Evolutionary conservation across 148 eudicot species (phyloP).

Genomic region (Heliamphora exappendiculata): DNA sequence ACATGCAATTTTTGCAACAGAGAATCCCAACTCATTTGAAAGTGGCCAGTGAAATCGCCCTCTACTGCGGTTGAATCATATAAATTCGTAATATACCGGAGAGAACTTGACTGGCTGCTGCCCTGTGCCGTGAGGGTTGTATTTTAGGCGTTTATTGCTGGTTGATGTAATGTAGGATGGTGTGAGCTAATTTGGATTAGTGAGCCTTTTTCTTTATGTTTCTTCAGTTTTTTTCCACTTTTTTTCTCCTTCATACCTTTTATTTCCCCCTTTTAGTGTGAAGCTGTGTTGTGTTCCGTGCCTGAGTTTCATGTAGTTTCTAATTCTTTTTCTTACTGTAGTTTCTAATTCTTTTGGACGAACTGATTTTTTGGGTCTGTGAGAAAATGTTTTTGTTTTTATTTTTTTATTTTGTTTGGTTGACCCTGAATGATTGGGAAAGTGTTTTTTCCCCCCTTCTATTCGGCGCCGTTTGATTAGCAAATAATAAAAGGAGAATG

Average conservation of each 20-base stretch:
- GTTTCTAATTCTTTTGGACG: too few relatives aligned
- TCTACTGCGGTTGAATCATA: neutral
- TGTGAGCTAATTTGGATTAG: slow-evolving; percentile 43
- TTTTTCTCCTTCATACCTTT: neutral
- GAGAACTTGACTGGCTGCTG: slow-evolving; percentile 27
- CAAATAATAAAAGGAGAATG: too few relatives aligned
- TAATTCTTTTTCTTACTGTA: neutral
- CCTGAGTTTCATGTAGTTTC: neutral
- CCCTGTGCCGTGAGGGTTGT: slow-evolving; percentile 50
- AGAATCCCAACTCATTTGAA: too few relatives aligned
- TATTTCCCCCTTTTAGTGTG: neutral
- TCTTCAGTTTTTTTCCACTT: neutral
- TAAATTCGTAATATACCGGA: neutral
- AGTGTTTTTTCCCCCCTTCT: neutral
- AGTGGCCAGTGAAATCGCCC: neutral
- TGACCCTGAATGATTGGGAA: too few relatives aligned
- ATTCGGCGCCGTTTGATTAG: neutral
- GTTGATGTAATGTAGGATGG: slow-evolving; percentile 37
- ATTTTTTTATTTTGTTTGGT: neutral
- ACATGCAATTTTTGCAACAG: too few relatives aligned
- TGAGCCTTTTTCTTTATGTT: slow-evolving; percentile 2
- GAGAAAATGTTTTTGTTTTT: neutral
- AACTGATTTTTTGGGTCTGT: too few relatives aligned
- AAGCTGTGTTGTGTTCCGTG: neutral
- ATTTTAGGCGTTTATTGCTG: slow-evolving; percentile 23